phyloP scores from a whole-genome alignment of 768 basidiomycete genomes.

The Boletus sp. region DNA sequence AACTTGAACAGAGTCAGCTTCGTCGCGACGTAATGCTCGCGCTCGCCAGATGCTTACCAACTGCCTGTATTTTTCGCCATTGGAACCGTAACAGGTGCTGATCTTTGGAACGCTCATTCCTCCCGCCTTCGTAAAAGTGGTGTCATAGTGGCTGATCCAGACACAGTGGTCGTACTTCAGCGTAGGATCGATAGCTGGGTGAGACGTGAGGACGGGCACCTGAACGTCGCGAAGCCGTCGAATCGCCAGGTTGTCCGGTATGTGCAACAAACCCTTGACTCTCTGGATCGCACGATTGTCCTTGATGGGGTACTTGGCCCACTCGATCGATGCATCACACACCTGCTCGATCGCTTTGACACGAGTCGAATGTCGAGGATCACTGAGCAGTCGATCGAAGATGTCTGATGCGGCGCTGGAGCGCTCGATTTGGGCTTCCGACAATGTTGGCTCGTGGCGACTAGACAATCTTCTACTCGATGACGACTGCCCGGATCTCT shows the following conservation, averaged over 20 bases:
- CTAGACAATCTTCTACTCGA: slow-evolving; percentile 44
- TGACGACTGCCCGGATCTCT: slow-evolving; percentile 22
- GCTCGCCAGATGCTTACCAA: slow-evolving; percentile 51
- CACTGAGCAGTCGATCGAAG: slow-evolving; percentile 51
- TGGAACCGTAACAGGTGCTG: slow-evolving; percentile 60
- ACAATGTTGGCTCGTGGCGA: slow-evolving; percentile 40
- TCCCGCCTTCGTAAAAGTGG: slow-evolving; percentile 61
- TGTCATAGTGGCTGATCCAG: slow-evolving; percentile 65
- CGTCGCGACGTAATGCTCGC: neutral
- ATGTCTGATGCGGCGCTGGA: slow-evolving; percentile 63
- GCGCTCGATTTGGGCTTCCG: slow-evolving; percentile 50
- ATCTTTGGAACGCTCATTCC: slow-evolving; percentile 87
- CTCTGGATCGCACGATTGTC: slow-evolving; percentile 26
- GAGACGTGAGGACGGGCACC: slow-evolving; percentile 83
- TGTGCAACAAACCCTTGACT: slow-evolving; percentile 28
- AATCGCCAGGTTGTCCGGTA: slow-evolving; percentile 50
- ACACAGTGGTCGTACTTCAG: slow-evolving; percentile 66
- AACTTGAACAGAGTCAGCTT: slow-evolving; percentile 51
- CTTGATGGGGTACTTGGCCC: slow-evolving; percentile 64
- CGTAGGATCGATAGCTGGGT: slow-evolving; percentile 67
- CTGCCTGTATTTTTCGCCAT: slow-evolving; percentile 70
- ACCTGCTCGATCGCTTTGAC: slow-evolving; percentile 55
- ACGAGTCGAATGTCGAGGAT: slow-evolving; percentile 37
- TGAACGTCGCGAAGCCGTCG: slow-evolving; percentile 48
- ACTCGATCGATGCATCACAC: slow-evolving; percentile 66